Evolutionary conservation across 805 yeast genomes (phyloP).

Genomic region (Sugiyamaella valdiviana): DNA sequence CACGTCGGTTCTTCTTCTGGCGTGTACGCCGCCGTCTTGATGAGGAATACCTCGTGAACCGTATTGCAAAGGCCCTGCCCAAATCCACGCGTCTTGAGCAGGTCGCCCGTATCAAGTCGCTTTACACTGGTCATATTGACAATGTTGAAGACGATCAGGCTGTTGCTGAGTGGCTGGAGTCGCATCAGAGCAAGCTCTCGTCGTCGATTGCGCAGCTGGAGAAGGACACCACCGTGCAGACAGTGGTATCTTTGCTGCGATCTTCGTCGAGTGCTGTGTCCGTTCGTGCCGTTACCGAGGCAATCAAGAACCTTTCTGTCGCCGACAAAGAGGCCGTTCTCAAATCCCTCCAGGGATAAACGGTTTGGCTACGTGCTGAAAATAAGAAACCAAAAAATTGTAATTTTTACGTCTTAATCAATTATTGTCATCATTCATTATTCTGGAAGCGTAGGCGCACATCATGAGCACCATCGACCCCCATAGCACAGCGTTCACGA

Average conservation of each 20-base stretch:
- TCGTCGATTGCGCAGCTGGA: slow-evolving; percentile 19
- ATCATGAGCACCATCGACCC: not conserved
- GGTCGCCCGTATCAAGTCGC: slow-evolving; percentile 78
- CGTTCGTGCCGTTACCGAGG: slow-evolving; percentile 25
- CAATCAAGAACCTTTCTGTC: slow-evolving; percentile 28
- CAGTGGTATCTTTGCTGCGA: slow-evolving; percentile 18
- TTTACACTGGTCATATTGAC: slow-evolving; percentile 70
- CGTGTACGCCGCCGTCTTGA: slow-evolving; percentile 91
- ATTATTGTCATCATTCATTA: not conserved
- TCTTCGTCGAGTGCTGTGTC: slow-evolving; percentile 11
- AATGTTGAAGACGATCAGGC: slow-evolving; percentile 62
- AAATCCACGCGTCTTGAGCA: slow-evolving; percentile 67
- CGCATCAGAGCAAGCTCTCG: slow-evolving; percentile 59
- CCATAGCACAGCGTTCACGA: not conserved
- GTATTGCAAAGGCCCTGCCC: slow-evolving; percentile 59
- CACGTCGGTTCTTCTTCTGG: slow-evolving; percentile 99
- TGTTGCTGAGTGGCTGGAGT: slow-evolving; percentile 82
- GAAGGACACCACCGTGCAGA: slow-evolving; percentile 22
- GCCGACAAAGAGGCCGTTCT: slow-evolving; percentile 31
- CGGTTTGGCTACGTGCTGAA: not conserved
- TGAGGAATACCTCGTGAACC: slow-evolving; percentile 80
- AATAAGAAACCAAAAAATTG: not conserved
- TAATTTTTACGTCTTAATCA: not conserved
- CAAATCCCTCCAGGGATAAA: slow-evolving; percentile 12
- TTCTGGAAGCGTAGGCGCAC: not conserved